Conservation (phyloP, 495 filamentous ascomycete genomes). For the Neurospora tetrasperma region DNA sequence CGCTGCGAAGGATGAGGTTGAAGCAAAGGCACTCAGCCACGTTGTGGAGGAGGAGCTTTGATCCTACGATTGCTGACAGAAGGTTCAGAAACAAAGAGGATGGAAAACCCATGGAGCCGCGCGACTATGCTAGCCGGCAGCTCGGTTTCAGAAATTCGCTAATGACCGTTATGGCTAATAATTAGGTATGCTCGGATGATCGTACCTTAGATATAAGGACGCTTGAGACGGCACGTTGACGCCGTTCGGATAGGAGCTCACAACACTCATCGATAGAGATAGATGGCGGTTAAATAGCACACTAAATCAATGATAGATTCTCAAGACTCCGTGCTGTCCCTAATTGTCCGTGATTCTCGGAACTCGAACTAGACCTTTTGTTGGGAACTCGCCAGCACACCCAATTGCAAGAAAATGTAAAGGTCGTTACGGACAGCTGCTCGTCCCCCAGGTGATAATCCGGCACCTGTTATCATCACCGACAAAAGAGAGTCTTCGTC, state of each 20-base stretch:
- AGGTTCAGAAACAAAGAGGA: no score
- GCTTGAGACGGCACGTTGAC: neutral
- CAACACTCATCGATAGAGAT: neutral
- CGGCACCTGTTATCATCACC: no score
- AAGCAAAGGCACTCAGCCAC: neutral
- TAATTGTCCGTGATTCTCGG: neutral
- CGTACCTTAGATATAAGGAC: neutral
- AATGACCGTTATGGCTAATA: neutral
- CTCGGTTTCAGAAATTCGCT: neutral
- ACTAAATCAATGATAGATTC: neutral
- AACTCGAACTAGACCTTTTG: neutral
- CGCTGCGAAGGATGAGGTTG: neutral
- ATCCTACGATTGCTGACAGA: no score
- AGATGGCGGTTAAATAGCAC: neutral
- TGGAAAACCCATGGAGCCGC: neutral
- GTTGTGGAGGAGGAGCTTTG: neutral
- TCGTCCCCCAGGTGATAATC: no score
- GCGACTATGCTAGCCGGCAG: neutral
- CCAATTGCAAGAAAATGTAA: no score
- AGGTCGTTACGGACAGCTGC: no score
- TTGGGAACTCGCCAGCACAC: no score
- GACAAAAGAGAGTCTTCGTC: no score
- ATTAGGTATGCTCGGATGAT: neutral
- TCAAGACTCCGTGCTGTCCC: neutral
- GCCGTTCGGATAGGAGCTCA: neutral